Percentiles rank a stretch among this genome's conserved stretches.
phyloP scores from a whole-genome alignment of 2,329 filamentous ascomycete species.

The Fusarium pseudograminearum region DNA sequence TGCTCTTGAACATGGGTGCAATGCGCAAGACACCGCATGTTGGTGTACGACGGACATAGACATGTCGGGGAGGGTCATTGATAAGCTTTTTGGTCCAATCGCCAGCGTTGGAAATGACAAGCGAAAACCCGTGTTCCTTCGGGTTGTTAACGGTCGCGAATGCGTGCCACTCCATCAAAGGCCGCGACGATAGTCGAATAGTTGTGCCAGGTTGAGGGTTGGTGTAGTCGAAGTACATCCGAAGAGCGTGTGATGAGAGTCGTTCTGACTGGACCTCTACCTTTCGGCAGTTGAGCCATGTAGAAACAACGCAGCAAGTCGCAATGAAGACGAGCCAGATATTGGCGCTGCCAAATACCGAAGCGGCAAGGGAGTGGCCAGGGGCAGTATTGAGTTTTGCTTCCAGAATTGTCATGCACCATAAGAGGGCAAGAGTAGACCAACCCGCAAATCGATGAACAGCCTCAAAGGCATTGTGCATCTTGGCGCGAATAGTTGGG shows the following conservation, averaged over 20 bases:
- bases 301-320: conserved; percentile 71
- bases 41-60: conserved; percentile 74
- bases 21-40: conserved; percentile 73
- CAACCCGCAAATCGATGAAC: conserved; percentile 37
- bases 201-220: conserved; percentile 60
- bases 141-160: conserved; percentile 76
- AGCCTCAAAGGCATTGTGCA: conserved; percentile 34
- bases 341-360: conserved; percentile 52
- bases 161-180: conserved; percentile 75
- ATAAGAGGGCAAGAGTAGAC: conserved; percentile 31
- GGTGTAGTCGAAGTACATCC: conserved; percentile 73
- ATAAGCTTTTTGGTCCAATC: conserved; percentile 73
- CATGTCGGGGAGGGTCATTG: conserved; percentile 64
- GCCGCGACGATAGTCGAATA: conserved; percentile 67
- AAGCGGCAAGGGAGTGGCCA: conserved; percentile 44
- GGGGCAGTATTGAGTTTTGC: conserved; percentile 67
- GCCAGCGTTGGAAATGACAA: conserved; percentile 75
- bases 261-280: conserved; percentile 70
- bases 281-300: conserved; percentile 76
- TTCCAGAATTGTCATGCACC: conserved; percentile 59
- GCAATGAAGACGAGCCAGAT: conserved; percentile 74
- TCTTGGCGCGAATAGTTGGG: conserved; percentile 23
- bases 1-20: conserved; percentile 69
- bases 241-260: conserved; percentile 75
- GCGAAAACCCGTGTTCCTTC: conserved; percentile 64